Conservation (phyloP, 441 rosid genomes). For the Manihot esculenta region DNA sequence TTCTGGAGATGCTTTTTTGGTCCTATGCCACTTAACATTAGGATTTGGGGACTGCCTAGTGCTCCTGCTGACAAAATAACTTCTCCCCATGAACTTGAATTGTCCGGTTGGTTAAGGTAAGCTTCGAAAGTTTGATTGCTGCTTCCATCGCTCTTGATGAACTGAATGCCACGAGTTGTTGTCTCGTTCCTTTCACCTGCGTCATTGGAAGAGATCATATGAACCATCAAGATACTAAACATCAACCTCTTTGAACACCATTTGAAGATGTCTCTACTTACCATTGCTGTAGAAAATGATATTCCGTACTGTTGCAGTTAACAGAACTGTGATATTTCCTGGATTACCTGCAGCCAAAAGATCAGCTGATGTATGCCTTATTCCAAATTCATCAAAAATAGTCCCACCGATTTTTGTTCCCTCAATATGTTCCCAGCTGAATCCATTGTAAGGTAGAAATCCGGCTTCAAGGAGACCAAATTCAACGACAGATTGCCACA, state of each 20-base stretch:
- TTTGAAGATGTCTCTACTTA: slow-evolving; percentile 19
- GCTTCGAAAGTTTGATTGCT: slow-evolving; percentile 43
- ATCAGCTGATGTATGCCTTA: slow-evolving; percentile 74
- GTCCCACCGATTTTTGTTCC: slow-evolving; percentile 83
- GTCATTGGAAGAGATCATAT: background rate
- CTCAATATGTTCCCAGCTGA: slow-evolving; percentile 59
- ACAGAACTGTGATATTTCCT: slow-evolving; percentile 45
- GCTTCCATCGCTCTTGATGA: slow-evolving; percentile 52
- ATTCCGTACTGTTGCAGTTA: slow-evolving; percentile 59
- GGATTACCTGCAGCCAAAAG: slow-evolving; percentile 56
- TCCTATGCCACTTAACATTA: slow-evolving; percentile 69
- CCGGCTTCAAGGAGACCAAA: slow-evolving; percentile 80
- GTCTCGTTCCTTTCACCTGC: slow-evolving; percentile 43
- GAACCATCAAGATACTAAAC: slow-evolving; percentile 6
- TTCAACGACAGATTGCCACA: slow-evolving; percentile 61
- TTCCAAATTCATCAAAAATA: slow-evolving; percentile 52
- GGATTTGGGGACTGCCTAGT: slow-evolving; percentile 74
- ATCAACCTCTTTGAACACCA: background rate
- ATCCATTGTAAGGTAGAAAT: slow-evolving; percentile 63
- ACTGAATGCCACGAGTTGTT: slow-evolving; percentile 48
- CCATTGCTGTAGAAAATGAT: slow-evolving; percentile 46
- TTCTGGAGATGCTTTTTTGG: slow-evolving; percentile 47
- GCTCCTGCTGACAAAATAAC: slow-evolving; percentile 75
- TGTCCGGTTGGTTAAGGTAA: slow-evolving; percentile 42
- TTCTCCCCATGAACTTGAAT: slow-evolving; percentile 42